Conservation (phyloP, 1,139 yeast species). For the Geotrichum klebahnii region DNA sequence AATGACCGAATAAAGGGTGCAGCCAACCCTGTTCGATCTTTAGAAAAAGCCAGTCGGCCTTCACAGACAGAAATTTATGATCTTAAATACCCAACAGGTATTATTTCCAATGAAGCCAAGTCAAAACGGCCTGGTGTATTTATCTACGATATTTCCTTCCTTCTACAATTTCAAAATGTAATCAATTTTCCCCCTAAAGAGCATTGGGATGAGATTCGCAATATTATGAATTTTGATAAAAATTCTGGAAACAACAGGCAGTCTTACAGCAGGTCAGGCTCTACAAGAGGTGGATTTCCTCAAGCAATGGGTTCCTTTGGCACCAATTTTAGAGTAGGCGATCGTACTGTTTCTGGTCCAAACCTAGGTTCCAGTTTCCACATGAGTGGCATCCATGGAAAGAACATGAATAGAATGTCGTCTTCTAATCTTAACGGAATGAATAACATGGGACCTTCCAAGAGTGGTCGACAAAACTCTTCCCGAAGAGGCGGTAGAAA, state of each 20-base stretch:
- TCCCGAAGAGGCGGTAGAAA: slow-evolving; percentile 51
- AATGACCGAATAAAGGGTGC: slow-evolving; percentile 24
- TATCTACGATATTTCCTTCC: slow-evolving; percentile 76
- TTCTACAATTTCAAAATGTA: slow-evolving; percentile 68
- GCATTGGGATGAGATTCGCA: slow-evolving; percentile 54
- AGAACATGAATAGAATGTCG: slow-evolving; percentile 32
- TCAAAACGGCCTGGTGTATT: slow-evolving; percentile 48
- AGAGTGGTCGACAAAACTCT: slow-evolving; percentile 52
- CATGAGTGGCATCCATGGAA: too few species aligned
- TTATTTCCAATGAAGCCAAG: slow-evolving; percentile 48
- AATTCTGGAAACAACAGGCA: slow-evolving; percentile 21
- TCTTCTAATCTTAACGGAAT: slow-evolving; percentile 32
- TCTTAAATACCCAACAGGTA: slow-evolving; percentile 58
- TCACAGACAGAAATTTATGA: slow-evolving; percentile 55
- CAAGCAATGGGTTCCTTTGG: slow-evolving; percentile 41
- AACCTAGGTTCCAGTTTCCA: slow-evolving; percentile 22
- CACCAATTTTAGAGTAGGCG: slow-evolving; percentile 24
- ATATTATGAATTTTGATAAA: slow-evolving; percentile 39
- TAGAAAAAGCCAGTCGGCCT: slow-evolving; percentile 39
- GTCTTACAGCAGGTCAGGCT: slow-evolving; percentile 20
- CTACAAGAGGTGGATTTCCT: slow-evolving; percentile 28
- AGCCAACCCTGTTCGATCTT: slow-evolving; percentile 21
- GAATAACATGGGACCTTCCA: slow-evolving; percentile 32
- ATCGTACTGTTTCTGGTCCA: slow-evolving; percentile 29
- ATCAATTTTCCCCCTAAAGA: slow-evolving; percentile 59